Evolutionary conservation across 768 basidiomycete genomes (phyloP).

Genomic region (Tricholoma flavovirens): DNA sequence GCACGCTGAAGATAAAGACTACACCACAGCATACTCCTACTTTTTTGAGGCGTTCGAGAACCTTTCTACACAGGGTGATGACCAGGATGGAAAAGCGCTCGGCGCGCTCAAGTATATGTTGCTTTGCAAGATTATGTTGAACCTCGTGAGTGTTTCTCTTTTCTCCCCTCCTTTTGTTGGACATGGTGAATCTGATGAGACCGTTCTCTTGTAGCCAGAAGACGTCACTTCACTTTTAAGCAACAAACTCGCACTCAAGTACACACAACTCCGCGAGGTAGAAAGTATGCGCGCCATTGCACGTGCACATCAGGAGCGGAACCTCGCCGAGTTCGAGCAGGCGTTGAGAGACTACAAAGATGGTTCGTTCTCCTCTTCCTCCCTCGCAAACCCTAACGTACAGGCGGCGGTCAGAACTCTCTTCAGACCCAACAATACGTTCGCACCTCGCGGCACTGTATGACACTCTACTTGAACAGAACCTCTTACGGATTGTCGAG

Average conservation of each 20-base stretch:
- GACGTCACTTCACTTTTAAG: conserved; percentile 84
- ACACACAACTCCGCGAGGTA: conserved; percentile 82
- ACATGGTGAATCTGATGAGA: not conserved
- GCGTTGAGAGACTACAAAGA: conserved; percentile 82
- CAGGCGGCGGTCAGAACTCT: conserved; percentile 90
- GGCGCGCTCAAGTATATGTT: conserved; percentile 96
- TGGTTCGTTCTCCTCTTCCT: conserved; percentile 33
- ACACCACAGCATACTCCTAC: conserved; percentile 94
- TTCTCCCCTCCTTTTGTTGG: not conserved
- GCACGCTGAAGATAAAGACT: conserved; percentile 97
- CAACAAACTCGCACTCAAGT: conserved; percentile 84
- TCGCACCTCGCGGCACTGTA: conserved; percentile 92
- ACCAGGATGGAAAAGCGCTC: conserved; percentile 46
- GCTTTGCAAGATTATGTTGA: conserved; percentile 97
- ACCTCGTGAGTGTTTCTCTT: conserved; percentile 55
- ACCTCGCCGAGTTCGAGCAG: conserved; percentile 84
- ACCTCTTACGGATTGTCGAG: conserved; percentile 91
- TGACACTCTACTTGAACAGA: conserved; percentile 94
- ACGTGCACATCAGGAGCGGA: conserved; percentile 86
- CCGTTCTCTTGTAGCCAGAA: conserved; percentile 57
- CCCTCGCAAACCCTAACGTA: not conserved
- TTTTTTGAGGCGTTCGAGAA: conserved; percentile 97
- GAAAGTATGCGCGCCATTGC: conserved; percentile 96
- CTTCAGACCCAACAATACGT: conserved; percentile 92
- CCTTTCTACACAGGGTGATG: conserved; percentile 70